Percentiles rank a stretch among this genome's conserved stretches.
These are phyloP conservation scores for Neurospora sp. DNA, from an alignment of 2,329 filamentous ascomycete species.

Conservation along the genomic window DNA sequence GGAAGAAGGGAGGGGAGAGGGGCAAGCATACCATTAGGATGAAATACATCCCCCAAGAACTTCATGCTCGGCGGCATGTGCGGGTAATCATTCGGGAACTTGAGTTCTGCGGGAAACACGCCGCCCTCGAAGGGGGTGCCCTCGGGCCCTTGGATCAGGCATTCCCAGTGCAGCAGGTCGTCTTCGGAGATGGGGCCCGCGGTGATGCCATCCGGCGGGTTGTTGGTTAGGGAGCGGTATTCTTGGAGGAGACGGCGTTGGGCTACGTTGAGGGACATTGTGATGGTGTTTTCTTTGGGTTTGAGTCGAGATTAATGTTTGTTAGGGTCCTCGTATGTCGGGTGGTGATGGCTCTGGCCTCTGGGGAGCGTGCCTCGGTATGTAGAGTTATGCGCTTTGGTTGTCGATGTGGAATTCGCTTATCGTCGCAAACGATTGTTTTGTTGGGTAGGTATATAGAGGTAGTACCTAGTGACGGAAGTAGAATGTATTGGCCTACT, in stretches of 20 bases:
- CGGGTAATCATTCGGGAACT: slow-evolving; percentile 95
- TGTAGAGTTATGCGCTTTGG: neutral
- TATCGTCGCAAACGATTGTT: neutral
- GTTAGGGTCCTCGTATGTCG: neutral
- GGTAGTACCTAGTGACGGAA: neutral
- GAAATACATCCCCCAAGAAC: slow-evolving; percentile 89
- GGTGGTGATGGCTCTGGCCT: neutral
- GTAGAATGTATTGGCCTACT: neutral
- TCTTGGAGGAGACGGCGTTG: slow-evolving; percentile 82
- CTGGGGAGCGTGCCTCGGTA: neutral
- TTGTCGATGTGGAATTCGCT: neutral
- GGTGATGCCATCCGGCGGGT: slow-evolving; percentile 94
- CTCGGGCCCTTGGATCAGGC: slow-evolving; percentile 87
- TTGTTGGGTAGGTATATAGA: neutral
- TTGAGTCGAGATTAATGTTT: neutral
- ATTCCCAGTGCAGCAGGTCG: slow-evolving; percentile 94
- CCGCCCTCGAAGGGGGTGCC: slow-evolving; percentile 94
- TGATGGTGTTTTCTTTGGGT: neutral
- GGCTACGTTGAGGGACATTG: slow-evolving; percentile 32
- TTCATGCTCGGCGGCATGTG: slow-evolving; percentile 92
- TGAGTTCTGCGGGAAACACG: slow-evolving; percentile 88
- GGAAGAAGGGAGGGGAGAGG: neutral
- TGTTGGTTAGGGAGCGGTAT: slow-evolving; percentile 87
- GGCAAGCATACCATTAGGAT: slow-evolving; percentile 69
- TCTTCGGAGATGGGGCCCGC: slow-evolving; percentile 90